Conservation (phyloP, 768 basidiomycete genomes). For the Termitomyces eurrhizus region DNA sequence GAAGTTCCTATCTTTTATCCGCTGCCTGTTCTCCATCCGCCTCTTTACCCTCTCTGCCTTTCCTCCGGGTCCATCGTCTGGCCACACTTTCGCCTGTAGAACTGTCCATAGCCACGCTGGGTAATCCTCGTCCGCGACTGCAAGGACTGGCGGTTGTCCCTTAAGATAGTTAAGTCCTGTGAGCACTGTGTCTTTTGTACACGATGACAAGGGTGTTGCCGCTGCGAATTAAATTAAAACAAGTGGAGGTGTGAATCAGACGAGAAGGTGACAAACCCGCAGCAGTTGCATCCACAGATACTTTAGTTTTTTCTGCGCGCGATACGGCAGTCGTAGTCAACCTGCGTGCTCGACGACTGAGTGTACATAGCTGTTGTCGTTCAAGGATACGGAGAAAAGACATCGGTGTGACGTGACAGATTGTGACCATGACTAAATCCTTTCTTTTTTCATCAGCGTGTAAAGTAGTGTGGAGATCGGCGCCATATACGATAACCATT, state of each 20-base stretch:
- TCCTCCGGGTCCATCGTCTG: slow-evolving; percentile 74
- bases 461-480: no score
- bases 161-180: slow-evolving; percentile 82
- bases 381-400: slow-evolving; percentile 22
- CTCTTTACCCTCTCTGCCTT: slow-evolving; percentile 54
- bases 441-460: no score
- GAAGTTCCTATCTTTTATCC: slow-evolving; percentile 80
- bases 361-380: slow-evolving; percentile 15
- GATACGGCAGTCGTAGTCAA: slow-evolving; percentile 12
- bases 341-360: slow-evolving; percentile 13
- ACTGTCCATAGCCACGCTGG: slow-evolving; percentile 89
- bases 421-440: slow-evolving; percentile 3
- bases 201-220: slow-evolving; percentile 50
- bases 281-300: slow-evolving; percentile 10
- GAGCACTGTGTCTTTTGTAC: slow-evolving; percentile 69
- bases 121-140: slow-evolving; percentile 78
- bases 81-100: slow-evolving; percentile 52
- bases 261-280: background rate
- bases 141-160: slow-evolving; percentile 71
- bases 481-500: no score
- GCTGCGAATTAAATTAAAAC: slow-evolving; percentile 7
- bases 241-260: background rate
- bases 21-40: slow-evolving; percentile 58
- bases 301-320: slow-evolving; percentile 8
- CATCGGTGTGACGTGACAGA: slow-evolving; percentile 21